Evolutionary conservation across 768 basidiomycete genomes (phyloP).

Genomic region (Tylopilus sp.): DNA sequence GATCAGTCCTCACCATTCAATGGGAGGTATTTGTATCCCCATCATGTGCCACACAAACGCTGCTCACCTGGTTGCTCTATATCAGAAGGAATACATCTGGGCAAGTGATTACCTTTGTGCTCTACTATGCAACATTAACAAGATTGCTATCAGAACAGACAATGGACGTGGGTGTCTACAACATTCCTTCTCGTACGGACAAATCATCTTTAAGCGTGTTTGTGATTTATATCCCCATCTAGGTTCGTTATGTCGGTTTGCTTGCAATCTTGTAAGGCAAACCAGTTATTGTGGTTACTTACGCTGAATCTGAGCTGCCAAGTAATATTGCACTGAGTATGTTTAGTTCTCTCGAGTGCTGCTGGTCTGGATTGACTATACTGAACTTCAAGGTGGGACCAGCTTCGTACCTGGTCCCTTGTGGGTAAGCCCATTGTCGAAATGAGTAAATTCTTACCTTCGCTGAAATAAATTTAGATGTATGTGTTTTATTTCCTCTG

Average conservation of each 20-base stretch:
- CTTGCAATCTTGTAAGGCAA: not conserved
- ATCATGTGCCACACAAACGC: not conserved
- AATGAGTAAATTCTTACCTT: too few relatives aligned
- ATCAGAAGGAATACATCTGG: conserved; percentile 10
- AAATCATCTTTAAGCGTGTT: not conserved
- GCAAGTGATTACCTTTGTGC: not conserved
- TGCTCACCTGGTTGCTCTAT: too few relatives aligned
- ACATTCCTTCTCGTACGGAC: conserved; percentile 2
- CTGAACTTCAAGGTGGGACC: not conserved
- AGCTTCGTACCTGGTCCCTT: conserved; percentile 5
- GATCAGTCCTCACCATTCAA: conserved; percentile 6
- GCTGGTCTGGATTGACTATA: not conserved
- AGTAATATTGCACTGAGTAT: not conserved
- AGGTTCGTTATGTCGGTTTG: conserved; percentile 12
- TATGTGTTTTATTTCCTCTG: not conserved
- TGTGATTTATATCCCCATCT: not conserved
- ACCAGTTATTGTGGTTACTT: not conserved
- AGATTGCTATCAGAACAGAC: not conserved
- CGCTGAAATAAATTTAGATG: not conserved
- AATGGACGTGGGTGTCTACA: conserved; percentile 7
- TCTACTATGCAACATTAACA: not conserved
- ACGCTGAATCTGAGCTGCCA: not conserved
- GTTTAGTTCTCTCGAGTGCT: too few relatives aligned
- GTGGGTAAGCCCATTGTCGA: not conserved
- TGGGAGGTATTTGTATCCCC: conserved; percentile 1